Evolutionary conservation across 768 basidiomycete species (phyloP).

Genomic region (Leccinum olivaceopallidum): DNA sequence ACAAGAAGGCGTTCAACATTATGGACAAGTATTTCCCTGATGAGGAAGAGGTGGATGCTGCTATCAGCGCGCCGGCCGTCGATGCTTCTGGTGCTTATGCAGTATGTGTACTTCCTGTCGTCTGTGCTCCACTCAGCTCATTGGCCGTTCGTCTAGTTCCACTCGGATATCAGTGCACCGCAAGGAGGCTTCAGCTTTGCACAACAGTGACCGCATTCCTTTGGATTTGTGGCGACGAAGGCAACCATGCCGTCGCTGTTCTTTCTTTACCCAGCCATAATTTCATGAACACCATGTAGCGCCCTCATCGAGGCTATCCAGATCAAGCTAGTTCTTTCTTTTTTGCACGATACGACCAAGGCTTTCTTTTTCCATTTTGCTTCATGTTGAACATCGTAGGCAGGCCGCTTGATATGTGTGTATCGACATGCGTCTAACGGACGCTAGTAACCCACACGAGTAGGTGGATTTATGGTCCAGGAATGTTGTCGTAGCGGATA

Average conservation of each 20-base stretch:
- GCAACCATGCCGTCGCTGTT: background rate
- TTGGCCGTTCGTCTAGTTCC: slow-evolving; percentile 53
- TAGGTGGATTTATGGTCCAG: slow-evolving; percentile 19
- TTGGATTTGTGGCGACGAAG: slow-evolving; percentile 8
- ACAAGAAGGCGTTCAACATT: slow-evolving; percentile 99
- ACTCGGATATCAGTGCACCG: slow-evolving; percentile 82
- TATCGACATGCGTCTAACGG: slow-evolving; percentile 35
- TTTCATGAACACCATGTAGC: slow-evolving; percentile 26
- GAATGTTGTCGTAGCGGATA: slow-evolving; percentile 27
- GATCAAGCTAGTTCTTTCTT: slow-evolving; percentile 16
- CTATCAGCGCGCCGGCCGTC: slow-evolving; percentile 72
- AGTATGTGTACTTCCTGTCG: slow-evolving; percentile 42
- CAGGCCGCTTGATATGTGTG: slow-evolving; percentile 20
- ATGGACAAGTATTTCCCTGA: slow-evolving; percentile 99
- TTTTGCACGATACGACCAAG: slow-evolving; percentile 12
- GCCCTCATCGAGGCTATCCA: slow-evolving; percentile 12
- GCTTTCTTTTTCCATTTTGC: slow-evolving; percentile 16
- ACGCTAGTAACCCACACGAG: slow-evolving; percentile 27
- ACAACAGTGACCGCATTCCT: slow-evolving; percentile 43
- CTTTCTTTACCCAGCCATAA: slow-evolving; percentile 17
- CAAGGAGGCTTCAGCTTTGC: slow-evolving; percentile 97
- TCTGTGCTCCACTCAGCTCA: slow-evolving; percentile 7
- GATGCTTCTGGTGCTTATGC: slow-evolving; percentile 75
- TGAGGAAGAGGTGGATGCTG: slow-evolving; percentile 90
- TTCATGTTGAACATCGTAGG: slow-evolving; percentile 26